Evolutionary conservation across 345 rosid species (phyloP).

Genomic region (Passiflora organensis): DNA sequence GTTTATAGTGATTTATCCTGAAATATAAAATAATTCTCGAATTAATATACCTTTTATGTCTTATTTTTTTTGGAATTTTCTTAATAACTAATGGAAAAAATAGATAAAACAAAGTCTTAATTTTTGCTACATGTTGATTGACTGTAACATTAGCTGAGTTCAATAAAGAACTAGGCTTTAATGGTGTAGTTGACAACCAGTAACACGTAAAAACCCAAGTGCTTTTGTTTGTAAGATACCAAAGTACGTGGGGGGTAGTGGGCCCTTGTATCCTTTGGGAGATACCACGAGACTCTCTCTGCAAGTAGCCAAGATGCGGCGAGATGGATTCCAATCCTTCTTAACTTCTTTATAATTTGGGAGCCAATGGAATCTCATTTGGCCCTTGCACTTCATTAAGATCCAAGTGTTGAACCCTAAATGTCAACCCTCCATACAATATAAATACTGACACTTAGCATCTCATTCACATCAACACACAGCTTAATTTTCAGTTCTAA

Average conservation of each 20-base stretch:
- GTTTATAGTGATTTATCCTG: too few species aligned
- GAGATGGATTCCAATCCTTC: constrained; percentile 35
- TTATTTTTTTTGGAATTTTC: too few species aligned
- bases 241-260: constrained; percentile 3
- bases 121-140: too few species aligned
- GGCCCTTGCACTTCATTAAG: constrained; percentile 22
- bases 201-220: too few species aligned
- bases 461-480: constrained; percentile 16
- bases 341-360: constrained; percentile 10
- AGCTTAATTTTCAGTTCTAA: neutral
- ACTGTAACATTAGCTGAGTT: too few species aligned
- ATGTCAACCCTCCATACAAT: constrained; percentile 48
- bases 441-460: constrained; percentile 27
- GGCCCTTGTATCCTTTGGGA: constrained; percentile 46
- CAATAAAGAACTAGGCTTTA: too few species aligned
- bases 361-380: constrained; percentile 43
- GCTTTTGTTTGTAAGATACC: too few species aligned
- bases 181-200: too few species aligned
- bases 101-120: too few species aligned
- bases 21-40: too few species aligned
- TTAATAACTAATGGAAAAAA: too few species aligned
- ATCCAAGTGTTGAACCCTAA: neutral
- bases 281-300: constrained; percentile 34
- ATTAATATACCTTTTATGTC: too few species aligned
- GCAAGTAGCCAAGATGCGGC: constrained; percentile 48